Evolutionary conservation across 2,329 filamentous ascomycete genomes (phyloP), one percentile per base, ranked within the genome.

Genomic region (Purpureocillium lavendulum): DNA sequence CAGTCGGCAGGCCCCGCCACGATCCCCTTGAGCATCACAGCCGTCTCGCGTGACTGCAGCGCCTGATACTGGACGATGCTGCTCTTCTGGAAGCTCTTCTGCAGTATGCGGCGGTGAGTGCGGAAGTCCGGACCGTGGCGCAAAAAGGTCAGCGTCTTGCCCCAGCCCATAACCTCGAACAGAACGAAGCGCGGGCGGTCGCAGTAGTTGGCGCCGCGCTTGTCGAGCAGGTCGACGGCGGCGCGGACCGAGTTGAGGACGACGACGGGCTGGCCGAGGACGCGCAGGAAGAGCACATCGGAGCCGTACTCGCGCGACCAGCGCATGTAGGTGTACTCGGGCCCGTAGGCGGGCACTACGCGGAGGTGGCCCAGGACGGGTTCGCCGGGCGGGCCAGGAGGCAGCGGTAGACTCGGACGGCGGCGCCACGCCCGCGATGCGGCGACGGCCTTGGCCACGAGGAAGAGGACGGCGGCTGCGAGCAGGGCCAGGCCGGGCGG

Each of bases 301-400:
- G 56, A 59, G 2, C 77, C 57, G 84, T 84, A 60, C 83, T 58
- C 42, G 11, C 50, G 42, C 1, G 52, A 54, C 53, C 53, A 56
- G 30, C 42, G 40, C 42, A 55, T 53, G 39, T 58, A 61, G 5
- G 49, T 48, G 34, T 53, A 51, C 26, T 58, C 56, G 4, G 58
- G 55, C 33, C 53, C 54, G 37, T 56, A 46, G 3, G 50, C 48
- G 0, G 59, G 70, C 10, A 67, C 58, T 39, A 74, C 57, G 4
- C 64, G 61, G 6, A 59, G 47, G 37, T 67, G 68, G 4, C 70
- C 70, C 6, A 67, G 51, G 12, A 73, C 50, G 2, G 62, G 61
- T 26, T 62, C 59, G 1, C 49, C 53, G 2, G 57, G 53, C 6
- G 60, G 59, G 0, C 57, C 57, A 1, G 59, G 59, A 6, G 60